Base-by-base conservation (phyloP, 768 basidiomycete species). In the Boletus vinaceobasis region DNA sequence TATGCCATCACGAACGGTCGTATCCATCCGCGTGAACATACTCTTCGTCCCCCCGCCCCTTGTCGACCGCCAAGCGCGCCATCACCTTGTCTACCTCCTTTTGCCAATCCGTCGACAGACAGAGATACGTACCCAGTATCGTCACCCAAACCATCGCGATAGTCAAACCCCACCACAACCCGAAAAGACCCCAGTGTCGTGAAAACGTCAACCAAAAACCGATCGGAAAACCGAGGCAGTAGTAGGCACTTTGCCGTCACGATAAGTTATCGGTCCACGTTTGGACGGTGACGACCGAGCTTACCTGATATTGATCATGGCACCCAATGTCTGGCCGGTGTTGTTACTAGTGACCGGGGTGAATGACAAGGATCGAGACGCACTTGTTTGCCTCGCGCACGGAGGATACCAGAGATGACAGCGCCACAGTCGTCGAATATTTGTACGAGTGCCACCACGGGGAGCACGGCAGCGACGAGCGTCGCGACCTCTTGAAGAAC, bases 101-200 rank as follows among this genome's bases (percentile, higher is more conserved):
- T 8, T 82, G 64, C 90, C 90, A 93, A 68, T 93, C 81, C 7
- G 87, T 81, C 38, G 71, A 63, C 9, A 88, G 9, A 53, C 77
- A 83, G 7, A 90, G 61, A 60, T 75, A 76, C 4, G 43, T 32
- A 4, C 48, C 56, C 4, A 62, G 1, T 3, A 55, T 19, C 4
- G 48, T 40, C n/a, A 62, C 50, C 63, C 58, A 63, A 27, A 32
- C 10, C 64, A 66, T 66, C 13, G 69, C 67, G 13, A 85, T 65
- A 0, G 87, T 88, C n/a, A 95, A 74, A 17, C 93, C 93, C 47
- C 87, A 77, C 94, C 93, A 97, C 6, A 97, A 75, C 0, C 94
- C 94, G 32, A 79, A 76, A 26, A 97, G 75, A 2, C 79, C 80
- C 69, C 85, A 77, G 45, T 78, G 66, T 7, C 65, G 70, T 55